Base-by-base conservation (phyloP, 768 basidiomycete genomes). In the Leccinum disarticulatum region DNA sequence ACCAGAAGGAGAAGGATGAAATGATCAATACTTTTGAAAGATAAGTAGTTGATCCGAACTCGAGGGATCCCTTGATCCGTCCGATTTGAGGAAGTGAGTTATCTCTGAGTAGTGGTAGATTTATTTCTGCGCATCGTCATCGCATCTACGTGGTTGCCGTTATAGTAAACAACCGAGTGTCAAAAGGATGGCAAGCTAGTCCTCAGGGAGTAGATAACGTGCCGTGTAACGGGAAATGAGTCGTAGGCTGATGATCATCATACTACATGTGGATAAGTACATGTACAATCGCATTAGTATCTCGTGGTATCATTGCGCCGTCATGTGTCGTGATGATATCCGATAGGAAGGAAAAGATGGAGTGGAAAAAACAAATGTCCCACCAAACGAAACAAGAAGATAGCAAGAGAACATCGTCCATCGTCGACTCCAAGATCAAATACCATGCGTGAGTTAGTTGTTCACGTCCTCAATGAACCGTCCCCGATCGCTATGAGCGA, bases 401-500 rank as follows among this genome's bases (percentile, higher is more conserved):
- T 46, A 46, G 43, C 19, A 41, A 41, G 41, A 41, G 41, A 41
- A 41, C 9, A 19, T 43, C n/a, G 41, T 43, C 41, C 41, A 43
- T 19, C 3, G 41, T 43, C 41, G 43, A 19, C 9, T 19, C 43
- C 43, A 6, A 19, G 11, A 46, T 5, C 41, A 43, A 19, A 10
- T 11, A 43, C 43, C 43, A 46, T 46, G 43, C 5, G 17, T 19
- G 25, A 49, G 6, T 49, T 17, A 49, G 27, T 8, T 27, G 48
- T 49, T 49, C 7, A 49, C 17, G n/a, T 49, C 15, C n/a, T 49
- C 48, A 3, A 49, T 9, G 48, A 49, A 49, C 9, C 48, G 48
- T 49, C 48, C 48, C 48, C 48, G 48, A 68, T 68, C 25, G 49
- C 43, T 19, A 19, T 54, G 13, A 68, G 56, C 25, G 63, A 67